A percentile compares a stretch with the other conserved stretches of the same genome.
phyloP scores from a whole-genome alignment of 1,284 basidiomycete species.

The Microbotryum silenes-acaulis region DNA sequence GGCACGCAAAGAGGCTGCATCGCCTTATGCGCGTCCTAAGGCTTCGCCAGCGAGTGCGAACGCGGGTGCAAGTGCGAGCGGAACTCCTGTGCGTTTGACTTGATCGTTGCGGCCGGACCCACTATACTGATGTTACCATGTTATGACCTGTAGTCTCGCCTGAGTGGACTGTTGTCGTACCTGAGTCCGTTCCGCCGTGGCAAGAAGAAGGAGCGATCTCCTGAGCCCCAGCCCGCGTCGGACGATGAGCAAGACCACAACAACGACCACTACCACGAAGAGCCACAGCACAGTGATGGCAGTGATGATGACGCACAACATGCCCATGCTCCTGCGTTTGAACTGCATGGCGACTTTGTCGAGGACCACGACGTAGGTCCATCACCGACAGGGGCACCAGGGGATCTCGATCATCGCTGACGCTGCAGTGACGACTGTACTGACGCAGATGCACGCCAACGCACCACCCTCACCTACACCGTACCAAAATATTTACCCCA shows the following conservation, averaged over 20 bases:
- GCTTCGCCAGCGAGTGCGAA: neutral
- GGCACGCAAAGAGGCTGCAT: constrained; percentile 1
- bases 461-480: neutral
- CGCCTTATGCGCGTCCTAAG: constrained; percentile 1
- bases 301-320: neutral
- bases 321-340: constrained; percentile 8
- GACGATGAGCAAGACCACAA: neutral
- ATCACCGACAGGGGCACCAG: neutral
- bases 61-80: neutral
- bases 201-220: neutral
- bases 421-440: neutral
- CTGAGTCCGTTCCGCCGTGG: constrained; percentile 5
- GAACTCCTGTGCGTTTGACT: neutral
- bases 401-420: neutral
- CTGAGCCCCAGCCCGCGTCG: neutral
- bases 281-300: neutral
- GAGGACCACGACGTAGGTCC: neutral
- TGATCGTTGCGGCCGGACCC: neutral
- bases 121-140: neutral
- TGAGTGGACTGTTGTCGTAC: constrained; percentile 4
- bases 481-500: neutral
- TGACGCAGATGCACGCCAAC: neutral
- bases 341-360: neutral
- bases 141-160: neutral
- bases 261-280: neutral